Base-by-base conservation (phyloP, 805 yeast species). In the Starmerella riodocensis region DNA sequence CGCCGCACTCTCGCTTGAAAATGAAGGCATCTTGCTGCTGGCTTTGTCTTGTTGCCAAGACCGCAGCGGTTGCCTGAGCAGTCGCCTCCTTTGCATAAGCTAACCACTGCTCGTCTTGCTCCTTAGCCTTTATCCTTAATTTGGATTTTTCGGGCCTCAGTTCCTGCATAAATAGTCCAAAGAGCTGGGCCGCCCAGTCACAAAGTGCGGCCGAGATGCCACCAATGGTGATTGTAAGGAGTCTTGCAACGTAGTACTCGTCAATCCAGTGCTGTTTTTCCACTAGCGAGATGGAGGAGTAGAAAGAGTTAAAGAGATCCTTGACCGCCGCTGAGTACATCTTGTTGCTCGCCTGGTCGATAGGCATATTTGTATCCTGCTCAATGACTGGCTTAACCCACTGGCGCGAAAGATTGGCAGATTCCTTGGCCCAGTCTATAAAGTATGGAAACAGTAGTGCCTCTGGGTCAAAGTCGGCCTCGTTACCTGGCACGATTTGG, bases 241-340 rank as follows among this genome's bases (percentile, higher is more conserved):
- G 53, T 45, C 67, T 65, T 0, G 93, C 78, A 16, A 69, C 56
- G 49, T 84, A 86, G 37, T 63, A 65, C 35, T 66, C 69, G 53
- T 80, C 66, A 13, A 61, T 58, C 95, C 95, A 86, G 1, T 69
- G 62, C 31, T 82, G 66, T 3, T 65, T 66, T 13, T 65, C 65
- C 32, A 86, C 61, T n/a, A 81, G 64, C 4, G 63, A 59, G 17
- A 81, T 53, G 11, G 73, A 68, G 38, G 74, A 74, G 42, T 69
- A 69, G 26, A 80, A 66, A 54, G 80, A 64, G 8, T 73, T 66
- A 55, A 79, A 78, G 12, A 79, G 67, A 53, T 81, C 91, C 18
- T 70, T 53, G 1, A 78, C 80, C 0, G 88, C 79, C 2, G 73
- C 62, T 44, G 83, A 74, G 51, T 66, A 48, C 38, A 56, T 36